Evolutionary conservation across 495 filamentous ascomycete species (phyloP).

Genomic region (Emericellopsis terricola): DNA sequence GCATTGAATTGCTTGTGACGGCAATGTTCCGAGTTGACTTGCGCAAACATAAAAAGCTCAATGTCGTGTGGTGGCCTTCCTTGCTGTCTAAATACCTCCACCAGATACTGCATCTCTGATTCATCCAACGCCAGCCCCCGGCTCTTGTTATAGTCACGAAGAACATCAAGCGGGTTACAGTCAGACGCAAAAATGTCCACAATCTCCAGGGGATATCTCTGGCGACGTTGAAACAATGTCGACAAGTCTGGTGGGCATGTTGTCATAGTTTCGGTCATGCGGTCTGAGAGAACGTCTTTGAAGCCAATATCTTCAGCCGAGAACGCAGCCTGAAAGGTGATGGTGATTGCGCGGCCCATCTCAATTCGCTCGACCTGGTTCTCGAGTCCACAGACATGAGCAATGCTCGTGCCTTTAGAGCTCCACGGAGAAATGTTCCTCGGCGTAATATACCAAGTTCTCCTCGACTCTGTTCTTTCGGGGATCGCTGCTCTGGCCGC

Average conservation of each 20-base stretch:
- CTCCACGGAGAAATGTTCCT: conserved; percentile 95
- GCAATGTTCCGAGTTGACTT: conserved; percentile 78
- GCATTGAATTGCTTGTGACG: conserved; percentile 84
- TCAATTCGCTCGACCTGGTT: conserved; percentile 66
- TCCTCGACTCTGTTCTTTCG: conserved; percentile 13
- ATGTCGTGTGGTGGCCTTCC: conserved; percentile 71
- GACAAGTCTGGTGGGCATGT: conserved; percentile 44
- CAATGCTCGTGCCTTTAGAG: conserved; percentile 85
- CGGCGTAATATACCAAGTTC: conserved; percentile 41
- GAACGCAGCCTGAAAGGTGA: conserved; percentile 37
- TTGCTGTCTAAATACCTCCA: conserved; percentile 60
- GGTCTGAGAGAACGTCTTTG: conserved; percentile 62
- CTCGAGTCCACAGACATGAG: conserved; percentile 73
- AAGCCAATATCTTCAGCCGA: conserved; percentile 34
- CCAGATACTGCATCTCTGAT: conserved; percentile 84
- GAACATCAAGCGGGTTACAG: conserved; percentile 44
- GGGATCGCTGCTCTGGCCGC: conserved; percentile 5
- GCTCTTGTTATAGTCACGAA: conserved; percentile 65
- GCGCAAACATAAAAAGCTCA: conserved; percentile 97
- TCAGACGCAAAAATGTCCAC: conserved; percentile 48
- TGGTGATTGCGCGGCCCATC: conserved; percentile 54
- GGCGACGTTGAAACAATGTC: conserved; percentile 62
- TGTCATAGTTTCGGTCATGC: conserved; percentile 78
- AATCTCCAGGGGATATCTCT: conserved; percentile 48
- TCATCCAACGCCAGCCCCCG: conserved; percentile 75